Conservation (phyloP, 371 early-diverging fungal genomes). For the Gilbertella persicaria region DNA sequence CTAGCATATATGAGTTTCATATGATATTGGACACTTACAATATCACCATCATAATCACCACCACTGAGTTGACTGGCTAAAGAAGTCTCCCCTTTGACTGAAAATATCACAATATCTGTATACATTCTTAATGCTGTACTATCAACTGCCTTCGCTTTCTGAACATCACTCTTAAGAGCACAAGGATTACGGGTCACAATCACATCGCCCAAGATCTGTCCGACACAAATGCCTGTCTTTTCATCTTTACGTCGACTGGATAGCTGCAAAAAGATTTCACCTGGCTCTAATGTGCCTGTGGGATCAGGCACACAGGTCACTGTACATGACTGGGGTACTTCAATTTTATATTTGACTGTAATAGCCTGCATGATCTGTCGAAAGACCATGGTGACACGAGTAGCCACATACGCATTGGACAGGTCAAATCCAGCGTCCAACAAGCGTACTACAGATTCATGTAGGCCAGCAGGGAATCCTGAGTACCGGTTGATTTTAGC, state of each 20-base stretch:
- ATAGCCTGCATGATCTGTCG: conserved; percentile 36
- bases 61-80: conserved; percentile 48
- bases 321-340: conserved; percentile 46
- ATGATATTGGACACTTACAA: conserved; percentile 29
- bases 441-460: conserved; percentile 40
- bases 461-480: conserved; percentile 32
- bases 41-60: conserved; percentile 60
- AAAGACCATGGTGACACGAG: conserved; percentile 37
- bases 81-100: conserved; percentile 40
- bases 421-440: conserved; percentile 50
- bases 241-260: conserved; percentile 39
- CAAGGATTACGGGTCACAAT: conserved; percentile 51
- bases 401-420: conserved; percentile 42
- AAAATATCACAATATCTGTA: conserved; percentile 46
- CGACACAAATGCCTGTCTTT: conserved; percentile 36
- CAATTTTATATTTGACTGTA: conserved; percentile 41
- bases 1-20: conserved; percentile 19
- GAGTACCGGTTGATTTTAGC: conserved; percentile 32
- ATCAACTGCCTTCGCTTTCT: conserved; percentile 48
- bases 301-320: conserved; percentile 54
- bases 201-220: conserved; percentile 43
- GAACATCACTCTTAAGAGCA: conserved; percentile 44
- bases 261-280: conserved; percentile 44
- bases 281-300: conserved; percentile 34
- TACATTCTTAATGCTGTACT: conserved; percentile 38